A percentile compares a stretch with the other conserved stretches of the same genome.
Evolutionary conservation across 768 basidiomycete species (phyloP).

Genomic region (Trametes punicea): DNA sequence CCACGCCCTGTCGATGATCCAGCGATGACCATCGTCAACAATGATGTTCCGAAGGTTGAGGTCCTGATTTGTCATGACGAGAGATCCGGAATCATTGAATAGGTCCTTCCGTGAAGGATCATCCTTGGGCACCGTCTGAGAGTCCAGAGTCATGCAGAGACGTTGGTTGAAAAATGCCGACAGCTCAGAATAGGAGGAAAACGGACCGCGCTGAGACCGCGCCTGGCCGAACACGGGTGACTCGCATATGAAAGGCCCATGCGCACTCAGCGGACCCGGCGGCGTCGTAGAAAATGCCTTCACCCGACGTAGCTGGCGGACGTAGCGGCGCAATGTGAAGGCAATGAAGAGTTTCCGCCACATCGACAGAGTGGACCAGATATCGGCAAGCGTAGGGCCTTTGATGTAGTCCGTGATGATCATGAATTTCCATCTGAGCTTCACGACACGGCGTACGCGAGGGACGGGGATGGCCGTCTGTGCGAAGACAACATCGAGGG

Average conservation of each 20-base stretch:
- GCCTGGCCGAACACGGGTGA: not conserved
- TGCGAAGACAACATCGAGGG: constrained; percentile 1
- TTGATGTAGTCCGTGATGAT: constrained; percentile 27
- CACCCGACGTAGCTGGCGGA: constrained; percentile 26
- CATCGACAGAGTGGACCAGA: constrained; percentile 26
- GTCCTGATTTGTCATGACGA: constrained; percentile 31
- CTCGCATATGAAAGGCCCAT: not conserved
- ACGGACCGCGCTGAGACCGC: not conserved
- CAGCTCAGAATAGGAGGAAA: constrained; percentile 6
- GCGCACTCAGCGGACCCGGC: not conserved
- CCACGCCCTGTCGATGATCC: constrained; percentile 33
- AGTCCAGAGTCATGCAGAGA: not conserved
- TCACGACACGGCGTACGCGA: constrained; percentile 13
- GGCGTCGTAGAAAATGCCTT: not conserved
- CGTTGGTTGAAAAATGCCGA: constrained; percentile 1
- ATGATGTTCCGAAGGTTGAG: constrained; percentile 29
- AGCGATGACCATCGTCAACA: constrained; percentile 28
- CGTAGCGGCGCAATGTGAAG: constrained; percentile 29
- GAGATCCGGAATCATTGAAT: constrained; percentile 14
- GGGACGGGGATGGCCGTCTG: constrained; percentile 21
- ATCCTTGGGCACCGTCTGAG: not conserved
- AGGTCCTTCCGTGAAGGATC: constrained; percentile 1
- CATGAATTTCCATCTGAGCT: not conserved
- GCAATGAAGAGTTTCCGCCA: constrained; percentile 27
- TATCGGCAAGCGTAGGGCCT: constrained; percentile 23